Evolutionary conservation across 2,329 filamentous ascomycete genomes (phyloP).

Genomic region (Trichoderma oligosporum): DNA sequence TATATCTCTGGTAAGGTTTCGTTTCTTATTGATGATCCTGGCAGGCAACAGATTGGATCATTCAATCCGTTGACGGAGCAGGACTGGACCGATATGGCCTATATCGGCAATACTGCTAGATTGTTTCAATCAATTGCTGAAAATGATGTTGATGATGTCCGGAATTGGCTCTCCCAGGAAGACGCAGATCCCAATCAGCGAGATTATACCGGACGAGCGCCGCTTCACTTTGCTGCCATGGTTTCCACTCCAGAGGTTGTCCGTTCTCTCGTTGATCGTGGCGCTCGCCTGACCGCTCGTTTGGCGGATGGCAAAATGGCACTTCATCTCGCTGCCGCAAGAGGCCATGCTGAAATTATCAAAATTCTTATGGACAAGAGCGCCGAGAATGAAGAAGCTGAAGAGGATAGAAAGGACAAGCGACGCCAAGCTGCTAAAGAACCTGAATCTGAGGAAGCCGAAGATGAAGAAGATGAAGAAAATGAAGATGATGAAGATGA

Average conservation of each 20-base stretch:
- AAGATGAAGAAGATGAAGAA: constrained; percentile 34
- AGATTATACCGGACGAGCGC: constrained; percentile 75
- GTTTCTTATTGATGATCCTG: constrained; percentile 78
- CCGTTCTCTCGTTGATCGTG: constrained; percentile 64
- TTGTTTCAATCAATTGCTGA: constrained; percentile 81
- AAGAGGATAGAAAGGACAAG: constrained; percentile 55
- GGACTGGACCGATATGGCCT: constrained; percentile 90
- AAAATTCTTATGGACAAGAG: constrained; percentile 70
- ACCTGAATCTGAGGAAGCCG: constrained; percentile 25
- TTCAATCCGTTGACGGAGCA: constrained; percentile 79
- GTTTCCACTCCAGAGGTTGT: constrained; percentile 68
- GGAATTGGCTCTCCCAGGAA: constrained; percentile 66
- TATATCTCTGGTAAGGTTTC: constrained; percentile 70
- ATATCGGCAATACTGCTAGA: constrained; percentile 71
- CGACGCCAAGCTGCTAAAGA: constrained; percentile 38
- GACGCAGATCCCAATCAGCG: constrained; percentile 67
- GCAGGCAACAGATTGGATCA: constrained; percentile 64
- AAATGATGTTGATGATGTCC: constrained; percentile 64
- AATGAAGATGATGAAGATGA: too few relatives aligned
- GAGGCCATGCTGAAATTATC: constrained; percentile 66
- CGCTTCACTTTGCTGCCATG: constrained; percentile 71
- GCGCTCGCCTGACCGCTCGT: constrained; percentile 68
- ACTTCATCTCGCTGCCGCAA: constrained; percentile 73
- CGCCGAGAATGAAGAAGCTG: constrained; percentile 65
- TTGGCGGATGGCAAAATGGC: constrained; percentile 77